These are phyloP conservation scores for Erythrobasidium yunnanense DNA, from an alignment of 768 basidiomycete genomes.

Conservation along the genomic window DNA sequence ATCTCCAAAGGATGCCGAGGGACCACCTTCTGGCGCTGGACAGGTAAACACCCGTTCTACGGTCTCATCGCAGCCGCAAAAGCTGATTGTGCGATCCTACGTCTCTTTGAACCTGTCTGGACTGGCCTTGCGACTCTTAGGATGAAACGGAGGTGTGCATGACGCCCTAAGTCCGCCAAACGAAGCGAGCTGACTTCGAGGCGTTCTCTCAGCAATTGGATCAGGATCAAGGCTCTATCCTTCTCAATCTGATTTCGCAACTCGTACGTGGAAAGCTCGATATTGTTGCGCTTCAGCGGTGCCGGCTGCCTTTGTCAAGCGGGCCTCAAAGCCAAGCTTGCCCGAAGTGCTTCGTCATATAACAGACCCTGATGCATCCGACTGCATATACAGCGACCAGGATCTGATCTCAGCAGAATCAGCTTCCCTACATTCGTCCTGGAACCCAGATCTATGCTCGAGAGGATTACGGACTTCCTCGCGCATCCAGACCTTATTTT, in stretches of 20 bases:
- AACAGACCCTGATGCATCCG: not conserved
- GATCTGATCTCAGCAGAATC: slow-evolving; percentile 75
- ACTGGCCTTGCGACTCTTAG: not conserved
- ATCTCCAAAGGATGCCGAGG: no score
- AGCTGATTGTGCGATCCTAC: no score
- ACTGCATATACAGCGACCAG: slow-evolving; percentile 7
- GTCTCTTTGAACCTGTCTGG: no score
- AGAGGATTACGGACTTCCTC: slow-evolving; percentile 99
- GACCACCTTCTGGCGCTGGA: not conserved
- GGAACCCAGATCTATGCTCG: slow-evolving; percentile 92
- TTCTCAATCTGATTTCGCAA: slow-evolving; percentile 75
- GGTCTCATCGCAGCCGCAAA: no score
- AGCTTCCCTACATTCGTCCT: slow-evolving; percentile 75
- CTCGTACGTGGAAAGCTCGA: slow-evolving; percentile 52
- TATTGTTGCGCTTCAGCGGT: not conserved
- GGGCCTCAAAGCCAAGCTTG: slow-evolving; percentile 9
- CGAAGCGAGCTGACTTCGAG: not conserved
- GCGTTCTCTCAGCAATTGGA: slow-evolving; percentile 30
- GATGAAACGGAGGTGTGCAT: slow-evolving; percentile 7
- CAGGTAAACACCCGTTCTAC: not conserved
- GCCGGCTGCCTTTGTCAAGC: not conserved
- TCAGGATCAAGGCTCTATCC: slow-evolving; percentile 33
- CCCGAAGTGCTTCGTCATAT: not conserved
- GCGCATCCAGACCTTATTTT: slow-evolving; percentile 95
- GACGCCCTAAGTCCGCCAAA: not conserved